phyloP scores from a whole-genome alignment of 169 alveolate genomes.

The Plasmodium gonderi region DNA sequence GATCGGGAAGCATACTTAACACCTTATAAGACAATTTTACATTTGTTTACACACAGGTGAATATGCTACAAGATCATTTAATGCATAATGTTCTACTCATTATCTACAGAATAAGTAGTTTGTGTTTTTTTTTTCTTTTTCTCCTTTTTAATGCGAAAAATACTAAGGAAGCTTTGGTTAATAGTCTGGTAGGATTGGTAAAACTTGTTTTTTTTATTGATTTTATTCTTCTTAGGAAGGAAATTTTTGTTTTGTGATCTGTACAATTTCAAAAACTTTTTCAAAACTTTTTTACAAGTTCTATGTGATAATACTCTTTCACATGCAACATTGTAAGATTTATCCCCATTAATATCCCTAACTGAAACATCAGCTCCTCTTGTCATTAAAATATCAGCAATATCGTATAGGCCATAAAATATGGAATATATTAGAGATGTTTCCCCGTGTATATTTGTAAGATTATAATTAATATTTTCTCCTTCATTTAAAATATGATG shows the following conservation, averaged over 20 bases:
- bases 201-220: conserved; percentile 62
- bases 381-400: conserved; percentile 71
- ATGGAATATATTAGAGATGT: conserved; percentile 69
- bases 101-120: conserved; percentile 7
- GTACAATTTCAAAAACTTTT: conserved; percentile 61
- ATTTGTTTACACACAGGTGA: too few relatives aligned
- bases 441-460: conserved; percentile 76
- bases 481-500: conserved; percentile 79
- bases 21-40: too few relatives aligned
- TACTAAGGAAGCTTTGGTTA: conserved; percentile 63
- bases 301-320: conserved; percentile 69
- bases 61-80: too few relatives aligned
- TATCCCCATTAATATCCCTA: conserved; percentile 69
- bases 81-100: background rate
- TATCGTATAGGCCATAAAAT: conserved; percentile 61
- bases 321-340: conserved; percentile 75
- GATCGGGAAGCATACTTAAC: background rate
- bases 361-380: conserved; percentile 76
- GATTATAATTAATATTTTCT: conserved; percentile 75
- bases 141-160: conserved; percentile 59
- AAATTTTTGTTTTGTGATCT: conserved; percentile 72
- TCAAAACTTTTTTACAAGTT: conserved; percentile 69
- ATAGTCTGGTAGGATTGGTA: conserved; percentile 64
- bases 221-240: conserved; percentile 48
- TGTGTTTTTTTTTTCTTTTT: conserved; percentile 20